Percentiles rank a stretch among this genome's conserved stretches.
These are phyloP conservation scores for Alternaria sp. DNA, from an alignment of 2,329 filamentous ascomycete species.

Conservation along the genomic window DNA sequence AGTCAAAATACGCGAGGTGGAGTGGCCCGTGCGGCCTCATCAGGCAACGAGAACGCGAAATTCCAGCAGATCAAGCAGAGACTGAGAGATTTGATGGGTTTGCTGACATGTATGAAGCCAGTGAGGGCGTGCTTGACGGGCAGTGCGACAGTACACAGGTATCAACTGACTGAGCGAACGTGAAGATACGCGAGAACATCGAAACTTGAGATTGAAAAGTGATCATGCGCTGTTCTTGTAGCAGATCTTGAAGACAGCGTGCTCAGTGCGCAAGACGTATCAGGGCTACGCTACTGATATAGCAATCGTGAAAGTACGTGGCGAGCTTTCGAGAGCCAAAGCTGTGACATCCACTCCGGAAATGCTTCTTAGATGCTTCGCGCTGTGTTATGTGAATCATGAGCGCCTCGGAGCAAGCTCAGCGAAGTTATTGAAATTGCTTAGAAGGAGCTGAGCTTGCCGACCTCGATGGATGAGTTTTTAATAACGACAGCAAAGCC, in stretches of 20 bases:
- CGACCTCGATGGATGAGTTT: not conserved
- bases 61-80: not conserved
- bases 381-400: not conserved
- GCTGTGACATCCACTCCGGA: not conserved
- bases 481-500: not conserved
- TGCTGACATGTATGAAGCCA: not conserved
- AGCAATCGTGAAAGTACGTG: not conserved
- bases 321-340: not conserved
- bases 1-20: not conserved
- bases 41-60: not conserved
- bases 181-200: not conserved
- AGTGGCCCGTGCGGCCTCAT: conserved; percentile 13
- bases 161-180: not conserved
- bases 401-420: not conserved
- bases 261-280: not conserved
- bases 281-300: not conserved
- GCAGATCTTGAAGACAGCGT: not conserved
- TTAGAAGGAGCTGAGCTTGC: not conserved
- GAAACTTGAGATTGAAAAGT: not conserved
- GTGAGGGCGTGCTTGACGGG: not conserved
- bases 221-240: not conserved
- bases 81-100: not conserved
- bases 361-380: not conserved
- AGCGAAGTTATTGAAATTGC: not conserved
- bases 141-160: not conserved